Base-by-base conservation (phyloP, 129 eudicot genomes). In the Oenanthe sinensis region DNA sequence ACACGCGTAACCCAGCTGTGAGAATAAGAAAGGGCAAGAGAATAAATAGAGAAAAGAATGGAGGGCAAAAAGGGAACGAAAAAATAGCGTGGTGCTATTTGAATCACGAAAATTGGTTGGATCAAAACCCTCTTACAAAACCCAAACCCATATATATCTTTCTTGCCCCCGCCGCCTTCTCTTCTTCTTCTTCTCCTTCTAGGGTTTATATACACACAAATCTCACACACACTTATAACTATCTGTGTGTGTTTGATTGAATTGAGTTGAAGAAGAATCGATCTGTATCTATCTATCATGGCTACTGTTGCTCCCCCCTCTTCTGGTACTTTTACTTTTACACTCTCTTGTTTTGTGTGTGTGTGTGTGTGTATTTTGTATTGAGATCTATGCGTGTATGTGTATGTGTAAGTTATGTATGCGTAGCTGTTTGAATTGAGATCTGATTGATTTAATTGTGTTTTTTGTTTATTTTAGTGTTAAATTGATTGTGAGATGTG, bases 281-380 rank as follows among this genome's bases (percentile, higher is more conserved):
- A 81, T 87, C 79, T 71, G 58, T 74, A 55, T 24, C 43, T 65
- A 10, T 33, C 36, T 33, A 33, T 9, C 81, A 91, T 91, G 97
- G 93, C 93, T 48, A 60, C 91, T 79, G 88, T 87, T 75, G 83
- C 85, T 71, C 86, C 90, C 63, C 84, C 90, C 54, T 75, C 90
- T 40, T 87, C 93, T 33, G 36, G 36, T 33, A 33, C 36, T 33
- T 33, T 33, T 0, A 33, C 36, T 33, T 33, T 33, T 33, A 33
- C 36, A 82, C 91, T 87, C 81, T 90, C 93, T 76, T 83, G 80
- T 91, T 89, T 15, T 10, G 2, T 11, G 0, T 12, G 9, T 43
- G 11, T n/a, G n/a, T n/a, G n/a, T 33, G 36, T 33, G 36, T 33
- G 36, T 33, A 1, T 33, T 33, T 33, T 22, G 37, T 20, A 22